Evolutionary conservation across 176 grass and related monocot genomes (phyloP).

Genomic region (Panicum miliaceum): DNA sequence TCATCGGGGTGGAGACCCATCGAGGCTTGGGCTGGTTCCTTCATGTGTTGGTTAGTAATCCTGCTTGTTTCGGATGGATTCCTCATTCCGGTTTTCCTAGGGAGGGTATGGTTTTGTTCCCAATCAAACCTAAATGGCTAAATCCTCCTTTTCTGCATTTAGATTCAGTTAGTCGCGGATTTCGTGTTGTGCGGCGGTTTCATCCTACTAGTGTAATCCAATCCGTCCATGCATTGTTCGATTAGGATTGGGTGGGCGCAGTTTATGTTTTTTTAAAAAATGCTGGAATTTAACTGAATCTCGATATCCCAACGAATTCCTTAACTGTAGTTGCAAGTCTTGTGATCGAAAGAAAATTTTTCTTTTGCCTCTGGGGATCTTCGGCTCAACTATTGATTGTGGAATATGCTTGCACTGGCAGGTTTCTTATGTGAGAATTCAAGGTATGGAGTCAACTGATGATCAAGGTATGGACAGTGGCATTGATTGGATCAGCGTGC

Average conservation of each 20-base stretch:
- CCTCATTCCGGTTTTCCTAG: too few relatives aligned
- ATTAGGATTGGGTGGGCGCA: not conserved
- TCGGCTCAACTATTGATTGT: not conserved
- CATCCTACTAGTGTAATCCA: not conserved
- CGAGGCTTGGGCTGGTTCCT: too few relatives aligned
- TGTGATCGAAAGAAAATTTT: not conserved
- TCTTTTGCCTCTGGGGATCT: not conserved
- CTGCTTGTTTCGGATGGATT: too few relatives aligned
- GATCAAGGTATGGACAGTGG: not conserved
- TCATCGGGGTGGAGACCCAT: too few relatives aligned
- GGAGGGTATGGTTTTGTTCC: too few relatives aligned
- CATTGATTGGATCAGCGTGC: not conserved
- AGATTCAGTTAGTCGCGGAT: too few relatives aligned
- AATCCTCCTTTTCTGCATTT: too few relatives aligned
- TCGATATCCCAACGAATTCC: not conserved
- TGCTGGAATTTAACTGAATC: not conserved
- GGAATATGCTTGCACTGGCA: not conserved
- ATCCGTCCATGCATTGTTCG: not conserved
- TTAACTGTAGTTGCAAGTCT: not conserved
- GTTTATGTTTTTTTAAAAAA: not conserved
- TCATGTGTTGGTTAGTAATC: too few relatives aligned
- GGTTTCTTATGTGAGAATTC: not conserved
- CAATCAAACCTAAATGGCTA: too few relatives aligned
- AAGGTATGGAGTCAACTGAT: not conserved
- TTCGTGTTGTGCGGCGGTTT: too few relatives aligned